phyloP scores from a whole-genome alignment of 257 asterid species.

The Solanum infundibuliforme region DNA sequence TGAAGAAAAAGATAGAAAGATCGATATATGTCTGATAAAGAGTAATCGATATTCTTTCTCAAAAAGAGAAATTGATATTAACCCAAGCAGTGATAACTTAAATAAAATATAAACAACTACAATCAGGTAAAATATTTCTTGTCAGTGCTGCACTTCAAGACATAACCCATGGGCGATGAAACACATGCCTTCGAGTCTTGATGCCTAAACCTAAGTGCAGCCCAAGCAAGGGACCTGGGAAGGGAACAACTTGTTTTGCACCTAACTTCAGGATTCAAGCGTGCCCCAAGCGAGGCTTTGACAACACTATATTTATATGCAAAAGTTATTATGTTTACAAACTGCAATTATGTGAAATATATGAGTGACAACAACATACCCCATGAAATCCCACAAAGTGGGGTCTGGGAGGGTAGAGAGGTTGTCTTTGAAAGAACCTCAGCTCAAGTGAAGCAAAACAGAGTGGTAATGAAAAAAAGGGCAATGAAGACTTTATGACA shows the following conservation, averaged over 20 bases:
- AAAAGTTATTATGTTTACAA: neutral
- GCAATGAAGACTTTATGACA: neutral
- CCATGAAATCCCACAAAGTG: neutral
- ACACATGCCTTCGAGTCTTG: neutral
- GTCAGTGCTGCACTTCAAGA: neutral
- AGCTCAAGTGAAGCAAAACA: neutral
- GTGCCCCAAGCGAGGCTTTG: neutral
- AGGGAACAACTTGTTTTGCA: neutral
- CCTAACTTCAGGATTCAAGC: neutral
- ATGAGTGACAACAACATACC: neutral
- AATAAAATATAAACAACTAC: neutral
- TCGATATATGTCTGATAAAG: neutral
- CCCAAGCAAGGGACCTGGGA: neutral
- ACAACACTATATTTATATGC: neutral
- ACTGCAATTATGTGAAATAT: neutral
- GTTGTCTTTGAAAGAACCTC: neutral
- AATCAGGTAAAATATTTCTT: neutral
- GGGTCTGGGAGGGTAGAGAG: neutral
- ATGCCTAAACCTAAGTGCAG: neutral
- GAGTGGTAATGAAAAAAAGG: neutral
- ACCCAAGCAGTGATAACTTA: neutral
- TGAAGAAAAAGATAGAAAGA: neutral
- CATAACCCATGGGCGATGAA: neutral
- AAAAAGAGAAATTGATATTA: neutral
- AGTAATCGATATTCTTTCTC: neutral